Base-by-base conservation (phyloP, 805 yeast genomes). In the Teunomyces kruisii region DNA sequence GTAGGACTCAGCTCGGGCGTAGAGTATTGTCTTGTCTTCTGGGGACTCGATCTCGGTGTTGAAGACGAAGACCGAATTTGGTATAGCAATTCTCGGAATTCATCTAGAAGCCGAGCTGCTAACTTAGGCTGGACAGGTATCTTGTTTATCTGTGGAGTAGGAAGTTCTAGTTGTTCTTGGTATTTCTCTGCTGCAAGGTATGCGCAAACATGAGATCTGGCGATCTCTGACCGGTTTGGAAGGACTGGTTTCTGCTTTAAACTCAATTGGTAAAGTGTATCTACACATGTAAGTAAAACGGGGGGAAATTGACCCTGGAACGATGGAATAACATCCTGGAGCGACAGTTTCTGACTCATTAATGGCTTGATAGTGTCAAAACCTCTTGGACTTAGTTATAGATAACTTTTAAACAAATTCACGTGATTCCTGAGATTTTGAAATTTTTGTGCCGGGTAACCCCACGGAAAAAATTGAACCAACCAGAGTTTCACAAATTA, bases 151-250 rank as follows among this genome's bases (percentile, higher is more conserved):
- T 66, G 66, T 6, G 85, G 86, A 3, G 67, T 65, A 0, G 84
- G 77, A 7, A 81, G 65, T 3, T 71, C 61, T 35, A 78, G 65
- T 29, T 63, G 63, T 9, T 67, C 63, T 9, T 66, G 65, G 35
- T 77, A 72, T 49, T 72, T 71, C 46, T 80, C 81, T 10, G 77
- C 76, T 0, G 87, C 84, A 17, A 84, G 58, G 49, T 67, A 79
- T 4, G 89, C 86, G 59, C 89, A 82, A 9, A 86, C 59, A 58
- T 86, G 91, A 44, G 74, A 75, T 43, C 92, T 67, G 1, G 88
- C 89, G 2, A 77, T 67, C 50, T 86, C 91, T 42, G 80, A 78
- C 32, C 72, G 72, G 19, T 74, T 72, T 10, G 79, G 74, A 16
- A 85, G 59, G 2, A 64, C 59, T 47, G 78, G 76, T 37, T 71